Evolutionary conservation across 345 rosid genomes (phyloP).

Genomic region (Mallotus nudiflorus): DNA sequence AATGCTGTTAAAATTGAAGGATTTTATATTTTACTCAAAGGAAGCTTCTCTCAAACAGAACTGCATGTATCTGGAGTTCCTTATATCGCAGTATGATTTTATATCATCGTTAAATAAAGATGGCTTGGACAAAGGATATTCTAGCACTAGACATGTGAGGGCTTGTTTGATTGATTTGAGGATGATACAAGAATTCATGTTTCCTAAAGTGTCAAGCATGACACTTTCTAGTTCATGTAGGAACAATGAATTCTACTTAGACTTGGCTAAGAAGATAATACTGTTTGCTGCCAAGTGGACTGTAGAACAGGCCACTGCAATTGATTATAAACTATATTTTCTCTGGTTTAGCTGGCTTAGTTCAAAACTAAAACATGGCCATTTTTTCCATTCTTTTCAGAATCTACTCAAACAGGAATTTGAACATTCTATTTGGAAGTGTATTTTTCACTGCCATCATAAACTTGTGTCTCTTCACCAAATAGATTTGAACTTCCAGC

Average conservation of each 20-base stretch:
- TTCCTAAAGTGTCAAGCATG: constrained; percentile 41
- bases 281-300: constrained; percentile 76
- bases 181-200: constrained; percentile 38
- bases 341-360: constrained; percentile 68
- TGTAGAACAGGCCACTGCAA: constrained; percentile 76
- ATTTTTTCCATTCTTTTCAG: constrained; percentile 45
- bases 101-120: constrained; percentile 22
- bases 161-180: constrained; percentile 38
- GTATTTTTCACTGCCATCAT: constrained; percentile 39
- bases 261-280: constrained; percentile 51
- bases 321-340: constrained; percentile 66
- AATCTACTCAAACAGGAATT: constrained; percentile 48
- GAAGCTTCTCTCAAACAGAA: constrained; percentile 72
- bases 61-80: constrained; percentile 73
- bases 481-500: constrained; percentile 43
- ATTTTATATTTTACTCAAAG: constrained; percentile 59
- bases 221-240: constrained; percentile 10
- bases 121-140: constrained; percentile 25
- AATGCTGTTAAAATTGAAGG: constrained; percentile 58
- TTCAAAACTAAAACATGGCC: constrained; percentile 48
- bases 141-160: constrained; percentile 21
- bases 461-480: constrained; percentile 43
- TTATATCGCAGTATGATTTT: constrained; percentile 58
- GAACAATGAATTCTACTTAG: constrained; percentile 26
- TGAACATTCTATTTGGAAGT: constrained; percentile 74